Conservation (phyloP, 371 early-diverging fungal species). For the Rhizoclosmatium hyalinum region DNA sequence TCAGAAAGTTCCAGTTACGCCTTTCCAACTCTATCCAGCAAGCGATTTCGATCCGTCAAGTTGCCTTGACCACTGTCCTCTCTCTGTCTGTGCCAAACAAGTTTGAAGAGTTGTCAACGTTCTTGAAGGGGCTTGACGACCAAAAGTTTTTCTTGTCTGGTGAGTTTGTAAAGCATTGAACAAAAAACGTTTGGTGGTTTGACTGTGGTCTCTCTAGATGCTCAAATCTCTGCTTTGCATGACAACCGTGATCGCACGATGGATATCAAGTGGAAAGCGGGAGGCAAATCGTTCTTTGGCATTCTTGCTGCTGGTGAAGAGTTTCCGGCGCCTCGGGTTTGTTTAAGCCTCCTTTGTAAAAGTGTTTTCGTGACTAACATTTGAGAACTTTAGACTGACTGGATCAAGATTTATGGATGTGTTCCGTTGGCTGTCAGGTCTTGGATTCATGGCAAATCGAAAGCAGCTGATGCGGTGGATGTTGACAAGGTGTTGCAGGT, state of each 20-base stretch:
- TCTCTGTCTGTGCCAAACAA: constrained; percentile 15
- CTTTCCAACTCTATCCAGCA: constrained; percentile 71
- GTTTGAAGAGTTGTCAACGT: constrained; percentile 19
- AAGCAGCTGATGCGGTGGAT: not conserved
- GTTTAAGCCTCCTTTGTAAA: not conserved
- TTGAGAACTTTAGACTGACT: not conserved
- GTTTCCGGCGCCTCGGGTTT: constrained; percentile 3
- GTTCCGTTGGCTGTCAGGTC: constrained; percentile 12
- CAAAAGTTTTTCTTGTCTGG: constrained; percentile 5
- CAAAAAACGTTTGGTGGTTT: not conserved
- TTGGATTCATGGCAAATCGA: constrained; percentile 5
- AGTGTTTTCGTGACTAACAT: not conserved
- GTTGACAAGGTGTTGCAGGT: not conserved
- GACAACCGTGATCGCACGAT: constrained; percentile 36
- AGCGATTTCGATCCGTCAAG: constrained; percentile 39
- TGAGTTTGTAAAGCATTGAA: not conserved
- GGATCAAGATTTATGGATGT: constrained; percentile 20
- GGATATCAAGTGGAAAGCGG: constrained; percentile 24
- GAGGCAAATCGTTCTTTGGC: constrained; percentile 16
- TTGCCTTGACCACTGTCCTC: constrained; percentile 38
- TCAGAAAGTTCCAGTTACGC: constrained; percentile 78
- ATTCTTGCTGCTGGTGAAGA: not conserved
- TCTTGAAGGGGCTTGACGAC: not conserved
- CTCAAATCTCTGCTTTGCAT: not conserved
- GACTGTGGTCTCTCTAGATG: not conserved